Conservation (phyloP, 352 stramenopile species). For the Blastocystis sp. region DNA sequence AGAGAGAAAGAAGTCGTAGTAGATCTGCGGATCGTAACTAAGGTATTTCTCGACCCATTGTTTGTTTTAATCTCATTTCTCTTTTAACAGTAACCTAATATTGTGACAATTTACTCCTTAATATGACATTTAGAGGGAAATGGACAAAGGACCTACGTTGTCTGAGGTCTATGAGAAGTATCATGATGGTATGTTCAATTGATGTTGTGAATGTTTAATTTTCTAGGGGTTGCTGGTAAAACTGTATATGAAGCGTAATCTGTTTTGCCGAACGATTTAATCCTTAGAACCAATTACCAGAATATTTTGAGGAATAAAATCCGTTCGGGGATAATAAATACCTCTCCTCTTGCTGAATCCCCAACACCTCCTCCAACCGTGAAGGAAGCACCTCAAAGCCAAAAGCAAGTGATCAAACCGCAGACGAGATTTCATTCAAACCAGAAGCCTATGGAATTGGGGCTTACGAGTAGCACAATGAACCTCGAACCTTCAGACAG, state of each 20-base stretch:
- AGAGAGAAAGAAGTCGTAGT: constrained; percentile 61
- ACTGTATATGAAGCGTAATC: not conserved
- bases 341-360: not conserved
- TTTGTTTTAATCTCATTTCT: not conserved
- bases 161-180: not conserved
- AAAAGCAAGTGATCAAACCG: not conserved
- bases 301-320: constrained; percentile 11
- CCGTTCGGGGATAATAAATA: not conserved
- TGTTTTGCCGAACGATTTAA: not conserved
- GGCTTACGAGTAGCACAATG: not conserved
- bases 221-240: not conserved
- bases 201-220: not conserved
- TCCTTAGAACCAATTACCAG: constrained; percentile 1
- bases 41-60: not conserved
- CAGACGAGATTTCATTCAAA: not conserved
- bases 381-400: not conserved
- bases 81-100: too few relatives aligned
- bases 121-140: not conserved
- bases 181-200: not conserved
- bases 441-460: not conserved
- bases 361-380: not conserved
- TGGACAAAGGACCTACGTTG: not conserved
- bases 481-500: not conserved
- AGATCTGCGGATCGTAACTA: constrained; percentile 36
- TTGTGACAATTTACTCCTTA: too few relatives aligned